Base-by-base conservation (phyloP, 768 basidiomycete genomes). In the Solioccasus polychromus region DNA sequence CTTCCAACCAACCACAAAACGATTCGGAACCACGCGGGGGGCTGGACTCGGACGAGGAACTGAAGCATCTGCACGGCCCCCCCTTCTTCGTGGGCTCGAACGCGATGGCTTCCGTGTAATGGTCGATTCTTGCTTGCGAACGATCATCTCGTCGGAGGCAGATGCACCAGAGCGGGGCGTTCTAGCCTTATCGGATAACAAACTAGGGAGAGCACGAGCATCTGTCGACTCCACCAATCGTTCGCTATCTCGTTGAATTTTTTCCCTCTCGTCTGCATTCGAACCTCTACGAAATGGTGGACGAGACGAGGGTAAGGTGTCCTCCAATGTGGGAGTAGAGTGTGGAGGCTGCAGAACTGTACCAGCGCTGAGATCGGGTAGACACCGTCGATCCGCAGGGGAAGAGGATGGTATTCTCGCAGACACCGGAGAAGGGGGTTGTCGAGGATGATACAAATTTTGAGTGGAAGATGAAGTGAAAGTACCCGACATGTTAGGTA, bases 391-490 rank as follows among this genome's bases (percentile, higher is more conserved):
- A 64, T 68, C 50, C 4, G 28, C 44, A 48, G 53, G 32, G n/a
- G 55, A 58, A 30, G 59, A 43, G 47, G 52, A 56, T 24, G 54
- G 58, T 12, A 47, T 28, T 39, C 63, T 64, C 9, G 60, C 44
- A 8, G 63, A 68, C n/a, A 63, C 57, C 19, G 68, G 63, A 28
- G 68, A 65, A 41, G 64, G 59, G 14, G 74, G 65, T 9, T 75
- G 68, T 6, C 72, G 67, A 22, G 66, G 55, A 34, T 66, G 63
- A 35, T 69, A 61, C 42, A 63, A 59, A 51, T 46, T 61, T 17
- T 67, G 68, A 28, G 77, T 69, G 20, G 78, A 74, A n/a, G 60
- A 25, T 2, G 47, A 43, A 10, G 40, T 58, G 57, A 48, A 72
- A 63, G 50, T 42, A 61, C 53, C 44, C 42, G 55, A 49, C 47